phyloP scores from a whole-genome alignment of 2,329 filamentous ascomycete genomes.

The Epichloe coenophiala region DNA sequence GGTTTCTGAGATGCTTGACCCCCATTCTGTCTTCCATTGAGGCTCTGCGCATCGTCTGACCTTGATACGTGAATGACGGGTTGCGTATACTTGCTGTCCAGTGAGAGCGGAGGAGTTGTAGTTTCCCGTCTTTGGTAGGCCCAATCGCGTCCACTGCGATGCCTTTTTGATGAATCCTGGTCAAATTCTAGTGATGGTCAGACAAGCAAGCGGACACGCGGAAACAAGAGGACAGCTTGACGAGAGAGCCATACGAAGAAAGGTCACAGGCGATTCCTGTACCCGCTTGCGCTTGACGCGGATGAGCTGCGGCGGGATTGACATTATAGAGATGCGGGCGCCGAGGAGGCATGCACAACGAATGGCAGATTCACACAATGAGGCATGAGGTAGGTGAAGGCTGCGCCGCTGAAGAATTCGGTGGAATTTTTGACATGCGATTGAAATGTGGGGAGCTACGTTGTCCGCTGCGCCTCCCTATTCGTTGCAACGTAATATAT shows the following conservation, averaged over 20 bases:
- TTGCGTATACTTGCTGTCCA: constrained; percentile 3
- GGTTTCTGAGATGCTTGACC: neutral
- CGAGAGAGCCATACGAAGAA: constrained; percentile 32
- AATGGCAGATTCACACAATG: neutral
- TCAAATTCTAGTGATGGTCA: constrained; percentile 31
- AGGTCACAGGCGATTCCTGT: constrained; percentile 39
- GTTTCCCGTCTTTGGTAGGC: constrained; percentile 41
- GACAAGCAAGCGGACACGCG: neutral
- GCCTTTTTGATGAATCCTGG: constrained; percentile 35
- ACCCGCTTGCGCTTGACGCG: constrained; percentile 48
- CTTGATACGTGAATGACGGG: constrained; percentile 37
- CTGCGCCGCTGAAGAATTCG: no score
- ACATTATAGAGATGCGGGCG: constrained; percentile 26
- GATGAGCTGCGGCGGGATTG: constrained; percentile 44
- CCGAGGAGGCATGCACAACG: neutral
- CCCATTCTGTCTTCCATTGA: constrained; percentile 6
- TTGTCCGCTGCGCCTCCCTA: no score
- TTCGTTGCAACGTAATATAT: no score
- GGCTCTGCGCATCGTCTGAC: constrained; percentile 18
- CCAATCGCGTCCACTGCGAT: constrained; percentile 35
- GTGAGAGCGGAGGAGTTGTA: constrained; percentile 11
- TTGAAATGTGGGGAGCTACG: neutral
- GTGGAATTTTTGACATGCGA: neutral
- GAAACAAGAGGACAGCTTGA: constrained; percentile 2
- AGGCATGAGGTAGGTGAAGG: neutral